These are phyloP conservation scores for Lactarius sp. DNA, from an alignment of 768 basidiomycete genomes.

Conservation along the genomic window DNA sequence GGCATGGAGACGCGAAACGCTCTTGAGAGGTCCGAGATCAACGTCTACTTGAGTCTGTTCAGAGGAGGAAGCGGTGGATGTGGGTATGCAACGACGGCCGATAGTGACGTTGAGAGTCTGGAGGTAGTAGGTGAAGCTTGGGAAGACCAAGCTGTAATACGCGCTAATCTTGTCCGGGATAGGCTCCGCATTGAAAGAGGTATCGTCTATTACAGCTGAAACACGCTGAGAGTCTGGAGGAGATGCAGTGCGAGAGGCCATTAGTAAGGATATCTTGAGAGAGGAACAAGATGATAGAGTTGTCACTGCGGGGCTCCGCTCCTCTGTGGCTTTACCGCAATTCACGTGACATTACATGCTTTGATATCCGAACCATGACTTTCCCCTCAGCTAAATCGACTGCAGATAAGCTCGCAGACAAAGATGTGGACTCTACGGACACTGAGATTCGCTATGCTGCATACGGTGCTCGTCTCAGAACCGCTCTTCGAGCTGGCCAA, in stretches of 20 bases:
- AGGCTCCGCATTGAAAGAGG: slow-evolving; percentile 26
- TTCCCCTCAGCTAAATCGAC: slow-evolving; percentile 40
- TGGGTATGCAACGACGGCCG: slow-evolving; percentile 76
- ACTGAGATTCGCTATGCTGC: slow-evolving; percentile 68
- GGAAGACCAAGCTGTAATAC: slow-evolving; percentile 92
- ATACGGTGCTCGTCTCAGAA: slow-evolving; percentile 72
- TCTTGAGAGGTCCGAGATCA: slow-evolving; percentile 94
- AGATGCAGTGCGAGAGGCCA: slow-evolving; percentile 28
- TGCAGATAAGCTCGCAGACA: slow-evolving; percentile 55
- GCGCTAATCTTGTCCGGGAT: slow-evolving; percentile 79
- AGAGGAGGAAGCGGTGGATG: slow-evolving; percentile 52
- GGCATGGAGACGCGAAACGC: slow-evolving; percentile 95
- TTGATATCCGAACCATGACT: not conserved
- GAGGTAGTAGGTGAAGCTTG: slow-evolving; percentile 93
- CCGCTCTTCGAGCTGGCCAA: slow-evolving; percentile 61
- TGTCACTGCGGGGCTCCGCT: not conserved
- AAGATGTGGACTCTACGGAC: slow-evolving; percentile 60
- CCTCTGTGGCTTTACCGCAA: not conserved
- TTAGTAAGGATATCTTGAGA: slow-evolving; percentile 20
- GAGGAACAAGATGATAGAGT: slow-evolving; percentile 16
- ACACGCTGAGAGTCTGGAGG: slow-evolving; percentile 31
- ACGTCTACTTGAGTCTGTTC: slow-evolving; percentile 66
- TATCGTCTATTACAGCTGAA: slow-evolving; percentile 31
- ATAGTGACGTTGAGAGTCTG: slow-evolving; percentile 93
- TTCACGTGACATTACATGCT: slow-evolving; percentile 11